A percentile compares a stretch with the other conserved stretches of the same genome.
phyloP scores from a whole-genome alignment of 2,329 filamentous ascomycete genomes.

The Coniochaeta sp. region DNA sequence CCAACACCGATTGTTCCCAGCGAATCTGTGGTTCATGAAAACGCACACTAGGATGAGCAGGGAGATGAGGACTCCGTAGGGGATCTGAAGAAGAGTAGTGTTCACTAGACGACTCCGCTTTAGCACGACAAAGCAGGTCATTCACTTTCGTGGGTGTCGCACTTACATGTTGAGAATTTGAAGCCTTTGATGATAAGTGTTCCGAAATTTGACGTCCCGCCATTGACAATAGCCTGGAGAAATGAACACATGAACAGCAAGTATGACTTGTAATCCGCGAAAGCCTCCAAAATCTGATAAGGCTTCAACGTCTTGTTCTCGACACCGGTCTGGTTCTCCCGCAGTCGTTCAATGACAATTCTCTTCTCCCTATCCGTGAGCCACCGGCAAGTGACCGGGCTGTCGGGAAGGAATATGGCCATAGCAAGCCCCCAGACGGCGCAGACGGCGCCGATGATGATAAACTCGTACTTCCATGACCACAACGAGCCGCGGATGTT shows the following conservation, averaged over 20 bases:
- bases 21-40: background rate
- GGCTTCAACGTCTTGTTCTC: slow-evolving; percentile 1
- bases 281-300: background rate
- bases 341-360: background rate
- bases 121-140: background rate
- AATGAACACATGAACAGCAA: background rate
- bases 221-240: background rate
- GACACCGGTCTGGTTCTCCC: background rate
- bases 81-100: background rate
- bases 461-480: background rate
- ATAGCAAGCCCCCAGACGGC: background rate
- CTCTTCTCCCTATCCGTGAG: background rate
- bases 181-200: slow-evolving; percentile 1
- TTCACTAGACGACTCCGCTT: background rate
- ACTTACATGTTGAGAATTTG: background rate
- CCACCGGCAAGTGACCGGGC: background rate
- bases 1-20: background rate
- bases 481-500: background rate
- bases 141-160: background rate
- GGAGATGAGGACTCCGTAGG: background rate
- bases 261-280: background rate
- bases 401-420: background rate
- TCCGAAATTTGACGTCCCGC: background rate
- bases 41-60: background rate
- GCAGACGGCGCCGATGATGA: background rate